Conservation (phyloP, 1,284 basidiomycete species). For the Earliella scabrosa region DNA sequence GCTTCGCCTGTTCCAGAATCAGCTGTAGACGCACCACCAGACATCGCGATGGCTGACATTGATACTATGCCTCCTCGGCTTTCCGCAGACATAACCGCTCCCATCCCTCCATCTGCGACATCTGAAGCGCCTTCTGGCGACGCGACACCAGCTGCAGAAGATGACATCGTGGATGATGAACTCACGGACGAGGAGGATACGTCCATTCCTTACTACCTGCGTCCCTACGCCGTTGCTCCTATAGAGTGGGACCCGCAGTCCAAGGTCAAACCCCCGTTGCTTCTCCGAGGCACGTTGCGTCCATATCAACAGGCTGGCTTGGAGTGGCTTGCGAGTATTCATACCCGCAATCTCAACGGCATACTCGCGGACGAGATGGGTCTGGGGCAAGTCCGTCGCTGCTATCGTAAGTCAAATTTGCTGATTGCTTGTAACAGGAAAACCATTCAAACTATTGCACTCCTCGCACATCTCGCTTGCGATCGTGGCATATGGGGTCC, state of each 20-base stretch:
- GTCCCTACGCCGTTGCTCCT: constrained; percentile 67
- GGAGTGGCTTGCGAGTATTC: constrained; percentile 94
- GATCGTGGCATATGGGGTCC: constrained; percentile 97
- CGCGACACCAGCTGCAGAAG: constrained; percentile 4
- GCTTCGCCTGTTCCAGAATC: no score
- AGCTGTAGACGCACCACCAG: no score
- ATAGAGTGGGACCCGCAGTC: constrained; percentile 64
- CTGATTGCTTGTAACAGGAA: constrained; percentile 75
- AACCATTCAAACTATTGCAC: constrained; percentile 95
- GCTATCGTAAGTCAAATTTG: no score
- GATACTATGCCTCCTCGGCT: no score
- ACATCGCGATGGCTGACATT: no score
- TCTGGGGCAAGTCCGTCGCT: constrained; percentile 66
- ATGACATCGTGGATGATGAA: constrained; percentile 26
- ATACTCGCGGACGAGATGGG: constrained; percentile 96
- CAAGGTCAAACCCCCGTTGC: constrained; percentile 74
- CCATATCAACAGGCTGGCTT: constrained; percentile 95
- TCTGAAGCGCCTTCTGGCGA: not conserved
- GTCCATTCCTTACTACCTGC: constrained; percentile 61
- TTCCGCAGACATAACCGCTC: not conserved
- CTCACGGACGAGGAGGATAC: constrained; percentile 37
- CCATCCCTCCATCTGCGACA: not conserved
- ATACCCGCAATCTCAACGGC: constrained; percentile 88
- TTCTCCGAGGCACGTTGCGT: constrained; percentile 87
- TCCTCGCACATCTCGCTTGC: constrained; percentile 93